A percentile compares a stretch with the other conserved stretches of the same genome.
phyloP scores from a whole-genome alignment of 768 basidiomycete genomes.

The Leccinum variicolor region DNA sequence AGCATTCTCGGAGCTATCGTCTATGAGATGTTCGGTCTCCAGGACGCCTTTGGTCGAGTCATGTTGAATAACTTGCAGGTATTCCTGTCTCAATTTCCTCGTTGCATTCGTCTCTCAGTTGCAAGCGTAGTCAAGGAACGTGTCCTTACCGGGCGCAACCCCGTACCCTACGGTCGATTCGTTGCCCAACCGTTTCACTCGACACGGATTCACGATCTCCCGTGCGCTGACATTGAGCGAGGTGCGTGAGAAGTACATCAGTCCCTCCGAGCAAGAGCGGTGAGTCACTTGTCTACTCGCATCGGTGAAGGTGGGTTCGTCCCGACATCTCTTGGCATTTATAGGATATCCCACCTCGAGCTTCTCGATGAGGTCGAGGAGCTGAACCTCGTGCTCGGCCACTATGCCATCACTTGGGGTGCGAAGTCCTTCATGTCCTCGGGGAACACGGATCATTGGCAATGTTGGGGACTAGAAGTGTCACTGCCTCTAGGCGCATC shows the following conservation, averaged over 20 bases:
- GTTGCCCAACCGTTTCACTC: constrained; percentile 54
- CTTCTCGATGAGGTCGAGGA: constrained; percentile 87
- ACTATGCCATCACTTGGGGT: constrained; percentile 69
- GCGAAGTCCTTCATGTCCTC: constrained; percentile 2
- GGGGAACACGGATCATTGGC: constrained; percentile 5
- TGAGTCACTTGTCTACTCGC: constrained; percentile 23
- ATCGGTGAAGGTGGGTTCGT: neutral
- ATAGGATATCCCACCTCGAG: constrained; percentile 76
- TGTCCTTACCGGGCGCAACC: constrained; percentile 68
- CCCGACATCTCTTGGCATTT: neutral
- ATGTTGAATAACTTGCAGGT: constrained; percentile 90
- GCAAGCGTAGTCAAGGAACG: constrained; percentile 56
- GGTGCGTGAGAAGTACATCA: constrained; percentile 43
- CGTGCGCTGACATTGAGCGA: constrained; percentile 7
- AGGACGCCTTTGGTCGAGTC: constrained; percentile 87
- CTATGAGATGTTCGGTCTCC: constrained; percentile 88
- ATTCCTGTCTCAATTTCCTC: constrained; percentile 4
- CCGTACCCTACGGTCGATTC: constrained; percentile 57
- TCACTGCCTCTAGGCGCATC: neutral
- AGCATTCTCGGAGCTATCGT: constrained; percentile 53
- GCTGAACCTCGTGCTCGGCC: constrained; percentile 59
- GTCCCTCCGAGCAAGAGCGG: constrained; percentile 50
- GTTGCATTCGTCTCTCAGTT: neutral
- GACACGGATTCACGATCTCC: constrained; percentile 46
- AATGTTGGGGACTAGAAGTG: constrained; percentile 11